Evolutionary conservation across 345 rosid genomes (phyloP).

Genomic region (Heritiera fomes): DNA sequence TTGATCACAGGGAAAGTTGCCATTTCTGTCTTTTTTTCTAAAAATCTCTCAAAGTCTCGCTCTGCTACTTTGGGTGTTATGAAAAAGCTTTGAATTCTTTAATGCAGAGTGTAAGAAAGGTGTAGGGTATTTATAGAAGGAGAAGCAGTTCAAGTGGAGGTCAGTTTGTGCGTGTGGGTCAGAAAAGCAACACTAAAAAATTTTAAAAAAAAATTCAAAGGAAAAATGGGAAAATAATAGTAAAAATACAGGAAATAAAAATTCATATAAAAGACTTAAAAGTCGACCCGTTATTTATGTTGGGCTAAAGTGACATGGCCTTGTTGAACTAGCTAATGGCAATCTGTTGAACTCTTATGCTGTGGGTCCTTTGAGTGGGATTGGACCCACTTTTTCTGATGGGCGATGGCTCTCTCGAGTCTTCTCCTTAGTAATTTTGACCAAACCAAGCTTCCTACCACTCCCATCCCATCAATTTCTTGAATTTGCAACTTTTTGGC

Average conservation of each 20-base stretch:
- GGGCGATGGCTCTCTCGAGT: too few species aligned
- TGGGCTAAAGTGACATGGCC: neutral
- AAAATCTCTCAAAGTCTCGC: neutral
- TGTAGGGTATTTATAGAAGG: constrained; percentile 35
- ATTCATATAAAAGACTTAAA: neutral
- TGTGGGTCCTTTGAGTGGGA: neutral
- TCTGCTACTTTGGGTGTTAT: neutral
- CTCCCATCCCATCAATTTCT: too few species aligned
- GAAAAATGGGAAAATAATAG: too few species aligned
- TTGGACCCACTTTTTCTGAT: too few species aligned
- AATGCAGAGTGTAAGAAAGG: constrained; percentile 13
- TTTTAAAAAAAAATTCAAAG: neutral
- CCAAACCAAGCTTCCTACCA: neutral
- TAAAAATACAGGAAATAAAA: neutral
- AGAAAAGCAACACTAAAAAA: neutral
- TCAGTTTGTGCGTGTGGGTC: constrained; percentile 21
- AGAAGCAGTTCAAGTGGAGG: neutral
- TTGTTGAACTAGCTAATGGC: too few species aligned
- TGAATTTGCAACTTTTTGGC: too few species aligned
- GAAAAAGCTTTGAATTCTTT: neutral
- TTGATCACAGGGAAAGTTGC: constrained; percentile 68
- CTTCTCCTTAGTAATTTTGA: constrained; percentile 1
- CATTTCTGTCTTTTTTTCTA: constrained; percentile 35
- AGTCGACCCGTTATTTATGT: neutral
- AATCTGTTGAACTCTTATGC: too few species aligned